Percentiles rank a stretch among this genome's conserved stretches.
Evolutionary conservation across 2,329 filamentous ascomycete species (phyloP).

Genomic region (Aspergillus hiratsukae): DNA sequence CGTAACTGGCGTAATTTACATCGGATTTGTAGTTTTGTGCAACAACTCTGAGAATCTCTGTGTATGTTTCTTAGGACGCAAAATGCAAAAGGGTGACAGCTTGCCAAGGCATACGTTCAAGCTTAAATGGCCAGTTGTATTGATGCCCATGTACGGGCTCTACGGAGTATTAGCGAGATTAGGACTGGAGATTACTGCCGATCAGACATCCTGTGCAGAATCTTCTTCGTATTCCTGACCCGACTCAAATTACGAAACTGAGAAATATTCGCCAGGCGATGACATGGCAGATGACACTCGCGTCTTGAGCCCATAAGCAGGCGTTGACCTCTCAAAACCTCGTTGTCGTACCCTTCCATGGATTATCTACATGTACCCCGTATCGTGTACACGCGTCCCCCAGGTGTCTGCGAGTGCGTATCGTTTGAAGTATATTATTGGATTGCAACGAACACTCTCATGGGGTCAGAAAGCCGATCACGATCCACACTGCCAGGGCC

Average conservation of each 20-base stretch:
- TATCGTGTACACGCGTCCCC: neutral
- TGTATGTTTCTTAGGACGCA: neutral
- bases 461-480: neutral
- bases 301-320: no score
- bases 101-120: neutral
- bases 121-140: neutral
- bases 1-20: neutral
- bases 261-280: neutral
- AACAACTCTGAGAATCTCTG: neutral
- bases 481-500: neutral
- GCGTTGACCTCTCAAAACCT: neutral
- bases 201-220: no score
- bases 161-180: neutral
- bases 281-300: neutral
- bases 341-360: neutral
- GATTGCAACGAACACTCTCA: neutral
- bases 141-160: neutral
- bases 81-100: neutral
- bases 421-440: neutral
- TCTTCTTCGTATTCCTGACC: neutral
- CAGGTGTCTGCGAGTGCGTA: neutral
- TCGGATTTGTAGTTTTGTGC: neutral
- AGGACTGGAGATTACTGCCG: no score
- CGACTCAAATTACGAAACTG: neutral
- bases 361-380: neutral